These are phyloP conservation scores for Vicia sativa DNA, from an alignment of 306 rosid genomes.

Conservation along the genomic window DNA sequence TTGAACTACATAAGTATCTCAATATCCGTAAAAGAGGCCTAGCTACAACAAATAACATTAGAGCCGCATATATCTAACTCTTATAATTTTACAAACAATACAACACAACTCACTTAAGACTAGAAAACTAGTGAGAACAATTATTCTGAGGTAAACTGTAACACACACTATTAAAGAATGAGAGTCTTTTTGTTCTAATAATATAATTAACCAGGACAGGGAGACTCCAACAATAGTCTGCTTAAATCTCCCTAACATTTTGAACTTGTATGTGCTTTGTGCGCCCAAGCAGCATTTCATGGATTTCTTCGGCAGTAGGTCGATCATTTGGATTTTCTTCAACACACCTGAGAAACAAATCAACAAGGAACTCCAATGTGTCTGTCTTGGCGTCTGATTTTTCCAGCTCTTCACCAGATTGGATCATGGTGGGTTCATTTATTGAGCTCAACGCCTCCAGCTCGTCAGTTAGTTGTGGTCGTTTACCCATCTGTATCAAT, in stretches of 20 bases:
- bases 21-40: conserved; percentile 33
- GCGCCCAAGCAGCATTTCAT: conserved; percentile 54
- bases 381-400: conserved; percentile 49
- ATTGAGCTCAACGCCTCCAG: conserved; percentile 57
- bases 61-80: conserved; percentile 46
- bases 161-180: conserved; percentile 29
- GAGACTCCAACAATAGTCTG: conserved; percentile 36
- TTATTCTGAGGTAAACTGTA: conserved; percentile 25
- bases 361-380: conserved; percentile 58
- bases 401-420: conserved; percentile 55
- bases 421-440: conserved; percentile 60
- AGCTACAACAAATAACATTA: conserved; percentile 34
- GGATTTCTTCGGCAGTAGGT: conserved; percentile 73
- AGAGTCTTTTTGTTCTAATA: background rate
- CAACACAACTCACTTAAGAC: conserved; percentile 26
- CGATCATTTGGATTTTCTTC: conserved; percentile 66
- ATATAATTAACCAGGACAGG: conserved; percentile 34
- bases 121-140: conserved; percentile 28
- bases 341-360: conserved; percentile 72
- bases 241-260: conserved; percentile 46
- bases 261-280: conserved; percentile 39
- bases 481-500: conserved; percentile 25
- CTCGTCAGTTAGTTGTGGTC: conserved; percentile 70
- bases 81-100: conserved; percentile 31
- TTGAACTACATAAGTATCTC: conserved; percentile 28